Evolutionary conservation across 2,329 filamentous ascomycete genomes (phyloP).

Genomic region (Cadophora luteo-olivacea): DNA sequence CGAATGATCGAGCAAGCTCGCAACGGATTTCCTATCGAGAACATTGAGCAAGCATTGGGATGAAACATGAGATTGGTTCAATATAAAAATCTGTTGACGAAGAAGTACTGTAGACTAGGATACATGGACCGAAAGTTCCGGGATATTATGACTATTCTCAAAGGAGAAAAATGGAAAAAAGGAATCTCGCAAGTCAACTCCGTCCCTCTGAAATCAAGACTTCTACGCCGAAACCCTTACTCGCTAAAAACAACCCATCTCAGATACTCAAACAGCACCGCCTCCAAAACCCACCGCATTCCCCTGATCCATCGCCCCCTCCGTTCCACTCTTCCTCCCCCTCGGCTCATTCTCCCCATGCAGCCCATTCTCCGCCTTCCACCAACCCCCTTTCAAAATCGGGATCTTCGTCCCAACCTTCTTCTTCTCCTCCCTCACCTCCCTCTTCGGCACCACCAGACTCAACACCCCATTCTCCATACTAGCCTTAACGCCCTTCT

Average conservation of each 20-base stretch:
- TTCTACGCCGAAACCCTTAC: not conserved
- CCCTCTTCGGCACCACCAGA: slow-evolving; percentile 28
- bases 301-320: not conserved
- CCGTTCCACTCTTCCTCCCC: not conserved
- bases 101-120: not conserved
- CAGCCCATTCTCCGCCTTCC: slow-evolving; percentile 7
- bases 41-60: not conserved
- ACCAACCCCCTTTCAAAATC: slow-evolving; percentile 19
- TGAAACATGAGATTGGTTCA: not conserved
- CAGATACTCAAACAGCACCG: slow-evolving; percentile 7
- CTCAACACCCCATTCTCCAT: slow-evolving; percentile 28
- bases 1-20: not conserved
- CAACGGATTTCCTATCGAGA: no score
- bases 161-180: not conserved
- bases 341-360: not conserved
- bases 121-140: not conserved
- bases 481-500: slow-evolving; percentile 24
- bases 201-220: not conserved
- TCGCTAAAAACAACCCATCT: not conserved
- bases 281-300: slow-evolving; percentile 13
- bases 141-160: not conserved
- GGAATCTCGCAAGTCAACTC: not conserved
- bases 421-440: slow-evolving; percentile 2
- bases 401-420: slow-evolving; percentile 17
- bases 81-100: not conserved